These are phyloP conservation scores for Melampsora americana DNA, from an alignment of 1,284 basidiomycete genomes.

Conservation along the genomic window DNA sequence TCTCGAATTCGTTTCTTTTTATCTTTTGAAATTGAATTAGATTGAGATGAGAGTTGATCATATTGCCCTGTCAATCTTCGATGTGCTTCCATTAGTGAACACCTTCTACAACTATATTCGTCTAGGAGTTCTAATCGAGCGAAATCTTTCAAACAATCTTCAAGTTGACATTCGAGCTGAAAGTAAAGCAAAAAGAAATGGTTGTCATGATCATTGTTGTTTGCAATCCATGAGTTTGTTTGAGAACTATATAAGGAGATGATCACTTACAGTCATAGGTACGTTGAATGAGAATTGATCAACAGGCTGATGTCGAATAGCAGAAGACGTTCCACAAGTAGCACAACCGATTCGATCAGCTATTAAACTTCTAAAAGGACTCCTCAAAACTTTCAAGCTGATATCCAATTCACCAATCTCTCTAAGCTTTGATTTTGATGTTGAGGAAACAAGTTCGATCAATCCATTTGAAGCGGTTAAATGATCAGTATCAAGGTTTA, in stretches of 20 bases:
- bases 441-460: neutral
- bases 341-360: conserved; percentile 76
- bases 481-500: conserved; percentile 56
- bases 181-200: neutral
- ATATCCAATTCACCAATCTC: neutral
- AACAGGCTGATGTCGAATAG: conserved; percentile 78
- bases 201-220: too few relatives aligned
- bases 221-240: too few relatives aligned
- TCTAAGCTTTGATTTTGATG: neutral
- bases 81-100: conserved; percentile 70
- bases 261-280: conserved; percentile 57
- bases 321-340: conserved; percentile 78
- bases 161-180: conserved; percentile 55
- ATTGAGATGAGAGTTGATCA: neutral
- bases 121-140: conserved; percentile 72
- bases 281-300: conserved; percentile 76
- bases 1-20: neutral
- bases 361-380: conserved; percentile 70
- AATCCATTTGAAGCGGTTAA: conserved; percentile 34
- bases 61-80: conserved; percentile 48
- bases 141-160: conserved; percentile 73
- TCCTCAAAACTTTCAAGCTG: conserved; percentile 29
- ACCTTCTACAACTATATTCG: conserved; percentile 77
- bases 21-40: neutral
- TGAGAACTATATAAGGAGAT: too few relatives aligned